A percentile compares a stretch with the other conserved stretches of the same genome.
These are phyloP conservation scores for Pinus taeda DNA, from an alignment of 75 land plant species.

Conservation along the genomic window DNA sequence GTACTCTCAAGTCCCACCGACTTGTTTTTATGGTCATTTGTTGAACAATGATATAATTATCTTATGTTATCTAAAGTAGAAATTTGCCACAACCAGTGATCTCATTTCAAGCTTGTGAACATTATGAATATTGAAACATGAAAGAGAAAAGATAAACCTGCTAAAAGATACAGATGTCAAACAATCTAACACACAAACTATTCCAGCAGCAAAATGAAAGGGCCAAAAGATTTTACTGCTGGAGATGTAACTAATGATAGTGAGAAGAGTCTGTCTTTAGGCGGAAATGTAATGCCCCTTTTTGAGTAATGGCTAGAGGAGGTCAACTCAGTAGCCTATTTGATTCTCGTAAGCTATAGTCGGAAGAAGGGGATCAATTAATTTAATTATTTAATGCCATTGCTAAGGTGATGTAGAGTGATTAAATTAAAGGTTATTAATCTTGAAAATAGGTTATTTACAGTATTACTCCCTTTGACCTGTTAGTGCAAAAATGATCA, in stretches of 20 bases:
- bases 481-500: not conserved
- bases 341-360: not conserved
- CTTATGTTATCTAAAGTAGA: no score
- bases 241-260: conserved; percentile 95
- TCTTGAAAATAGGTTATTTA: not conserved
- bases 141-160: not conserved
- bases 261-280: conserved; percentile 94
- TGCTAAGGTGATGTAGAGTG: no score
- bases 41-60: no score
- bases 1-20: no score
- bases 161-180: not conserved
- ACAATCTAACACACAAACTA: not conserved
- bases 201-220: not conserved
- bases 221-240: conserved; percentile 41
- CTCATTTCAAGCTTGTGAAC: no score
- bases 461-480: not conserved
- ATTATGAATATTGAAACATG: no score
- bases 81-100: no score
- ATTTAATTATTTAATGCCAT: no score
- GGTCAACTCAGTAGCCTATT: no score
- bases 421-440: no score
- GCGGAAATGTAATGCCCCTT: conserved; percentile 40
- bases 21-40: no score
- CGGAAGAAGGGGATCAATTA: not conserved
- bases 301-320: no score